Evolutionary conservation across 345 rosid genomes (phyloP).

Genomic region (Sonneratia alba): DNA sequence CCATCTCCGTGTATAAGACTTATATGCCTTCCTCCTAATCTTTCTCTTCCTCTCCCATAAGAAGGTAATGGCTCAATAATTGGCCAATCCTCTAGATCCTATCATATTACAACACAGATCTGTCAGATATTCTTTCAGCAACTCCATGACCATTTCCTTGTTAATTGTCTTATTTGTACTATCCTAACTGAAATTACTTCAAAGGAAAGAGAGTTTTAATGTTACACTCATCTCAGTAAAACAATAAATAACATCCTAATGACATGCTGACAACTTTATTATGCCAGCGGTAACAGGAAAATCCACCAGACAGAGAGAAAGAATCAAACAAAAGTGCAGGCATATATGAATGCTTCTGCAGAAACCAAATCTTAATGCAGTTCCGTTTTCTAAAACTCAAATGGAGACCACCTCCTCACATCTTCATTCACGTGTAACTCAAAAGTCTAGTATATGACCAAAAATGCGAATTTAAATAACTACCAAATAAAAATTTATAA

Average conservation of each 20-base stretch:
- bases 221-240: not conserved
- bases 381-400: not conserved
- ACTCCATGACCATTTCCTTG: not conserved
- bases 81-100: constrained; percentile 90
- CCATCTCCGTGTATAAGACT: constrained; percentile 97
- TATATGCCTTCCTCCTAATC: constrained; percentile 89
- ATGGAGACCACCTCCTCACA: not conserved
- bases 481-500: not conserved
- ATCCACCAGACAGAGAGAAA: constrained; percentile 1
- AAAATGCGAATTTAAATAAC: not conserved
- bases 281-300: not conserved
- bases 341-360: not conserved
- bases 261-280: not conserved
- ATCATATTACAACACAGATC: constrained; percentile 10
- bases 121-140: not conserved
- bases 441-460: not conserved
- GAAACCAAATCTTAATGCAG: not conserved
- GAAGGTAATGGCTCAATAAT: constrained; percentile 85
- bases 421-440: not conserved
- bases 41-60: constrained; percentile 99
- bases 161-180: not conserved
- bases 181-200: not conserved
- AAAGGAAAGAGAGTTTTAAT: not conserved
- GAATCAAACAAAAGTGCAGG: not conserved
- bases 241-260: not conserved